These are phyloP conservation scores for Neocucurbitaria cava DNA, from an alignment of 2,329 filamentous ascomycete genomes.

Conservation along the genomic window DNA sequence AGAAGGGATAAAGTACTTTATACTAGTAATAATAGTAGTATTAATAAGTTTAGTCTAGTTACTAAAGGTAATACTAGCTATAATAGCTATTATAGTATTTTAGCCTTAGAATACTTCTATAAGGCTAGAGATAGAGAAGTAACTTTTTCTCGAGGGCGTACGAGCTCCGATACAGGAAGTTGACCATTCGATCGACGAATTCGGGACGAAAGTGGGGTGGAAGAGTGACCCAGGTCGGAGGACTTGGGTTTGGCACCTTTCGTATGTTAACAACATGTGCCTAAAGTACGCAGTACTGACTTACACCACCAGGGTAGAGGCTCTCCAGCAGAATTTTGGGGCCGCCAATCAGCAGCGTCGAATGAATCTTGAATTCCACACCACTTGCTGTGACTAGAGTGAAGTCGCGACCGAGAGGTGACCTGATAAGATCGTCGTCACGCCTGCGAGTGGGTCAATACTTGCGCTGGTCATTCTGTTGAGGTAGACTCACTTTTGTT, in stretches of 20 bases:
- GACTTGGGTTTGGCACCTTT: background rate
- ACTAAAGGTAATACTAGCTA: slow-evolving; percentile 51
- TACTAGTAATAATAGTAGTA: slow-evolving; percentile 65
- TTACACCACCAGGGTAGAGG: slow-evolving; percentile 13
- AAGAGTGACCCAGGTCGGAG: slow-evolving; percentile 4
- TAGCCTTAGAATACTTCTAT: slow-evolving; percentile 60
- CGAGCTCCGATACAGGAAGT: too few species aligned
- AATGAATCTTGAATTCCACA: slow-evolving; percentile 18
- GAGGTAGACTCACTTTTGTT: background rate
- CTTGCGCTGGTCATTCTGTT: background rate
- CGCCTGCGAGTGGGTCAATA: background rate
- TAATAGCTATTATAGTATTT: slow-evolving; percentile 62
- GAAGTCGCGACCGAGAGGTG: slow-evolving; percentile 17
- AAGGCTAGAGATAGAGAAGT: slow-evolving; percentile 57
- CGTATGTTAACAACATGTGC: background rate
- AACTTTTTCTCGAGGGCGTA: too few species aligned
- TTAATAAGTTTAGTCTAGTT: slow-evolving; percentile 63
- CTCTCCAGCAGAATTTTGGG: slow-evolving; percentile 12
- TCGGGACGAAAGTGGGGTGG: slow-evolving; percentile 10
- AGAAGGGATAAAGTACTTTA: slow-evolving; percentile 67
- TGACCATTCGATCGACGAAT: background rate
- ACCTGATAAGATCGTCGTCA: slow-evolving; percentile 2
- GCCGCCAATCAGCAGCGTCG: slow-evolving; percentile 18
- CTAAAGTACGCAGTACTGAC: background rate
- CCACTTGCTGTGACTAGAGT: slow-evolving; percentile 10